Evolutionary conservation across 2,329 filamentous ascomycete genomes (phyloP), one percentile per base, ranked within the genome.

Genomic region (Alternaria angustiovoidea): DNA sequence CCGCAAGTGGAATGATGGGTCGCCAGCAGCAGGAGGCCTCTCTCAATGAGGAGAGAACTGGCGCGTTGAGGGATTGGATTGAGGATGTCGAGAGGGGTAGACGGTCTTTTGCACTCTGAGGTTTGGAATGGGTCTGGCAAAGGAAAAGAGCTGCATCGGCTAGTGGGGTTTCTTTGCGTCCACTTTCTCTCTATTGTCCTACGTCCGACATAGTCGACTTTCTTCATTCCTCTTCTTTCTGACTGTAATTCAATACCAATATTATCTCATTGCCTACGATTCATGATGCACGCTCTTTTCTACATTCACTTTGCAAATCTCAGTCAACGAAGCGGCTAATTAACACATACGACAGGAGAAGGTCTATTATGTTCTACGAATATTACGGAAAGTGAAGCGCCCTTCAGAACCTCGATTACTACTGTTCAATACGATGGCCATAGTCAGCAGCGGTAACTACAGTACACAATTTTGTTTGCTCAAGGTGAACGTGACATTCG

Each of bases 61-160:
- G 18, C 28, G 54, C 20, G 34, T 34, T 57, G 8, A 36, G 20
- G 20, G 30, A 51, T 43, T 57, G 54, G 54, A 57, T 52, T 30
- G 30, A 26, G 22, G 46, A 52, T 28, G 46, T 51, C 8, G 41
- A 58, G 32, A 24, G n/a, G 14, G 49, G 49, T 2, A 47, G 24
- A 16, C 41, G 49, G 48, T 39, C 24, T 53, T 47, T 44, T 38
- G 41, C 43, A 18, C 32, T 58, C 16, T 58, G 39, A 57, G 14
- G 12, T 16, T 20, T 16, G 39, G 12, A 41, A 20, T 12, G 11
- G 20, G 39, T 42, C 24, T 16, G 39, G 39, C 24, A 42, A 24
- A 38, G 34, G 16, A 16, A 3, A 41, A 41, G 11, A 24, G 20
- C 39, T 42, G 39, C 39, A 42, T 24, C 11, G 39, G 39, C 24